These are phyloP conservation scores for Anthostomella pinea DNA, from an alignment of 2,329 filamentous ascomycete genomes.

Conservation along the genomic window DNA sequence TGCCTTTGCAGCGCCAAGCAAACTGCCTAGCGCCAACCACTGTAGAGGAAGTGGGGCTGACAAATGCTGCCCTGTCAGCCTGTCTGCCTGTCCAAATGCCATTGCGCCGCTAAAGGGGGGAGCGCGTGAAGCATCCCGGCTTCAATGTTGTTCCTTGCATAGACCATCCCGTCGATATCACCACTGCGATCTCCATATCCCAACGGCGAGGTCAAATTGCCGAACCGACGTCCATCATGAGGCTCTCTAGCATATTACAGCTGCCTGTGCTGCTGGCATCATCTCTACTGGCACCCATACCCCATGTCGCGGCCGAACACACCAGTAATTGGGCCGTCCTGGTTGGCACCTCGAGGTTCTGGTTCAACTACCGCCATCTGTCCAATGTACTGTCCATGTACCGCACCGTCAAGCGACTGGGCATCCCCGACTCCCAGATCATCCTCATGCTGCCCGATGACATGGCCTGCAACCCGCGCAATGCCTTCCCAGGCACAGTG, in stretches of 20 bases:
- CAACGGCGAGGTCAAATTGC: too few species aligned
- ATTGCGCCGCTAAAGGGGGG: too few species aligned
- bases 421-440: conserved; percentile 97
- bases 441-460: conserved; percentile 99
- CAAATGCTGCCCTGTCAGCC: too few species aligned
- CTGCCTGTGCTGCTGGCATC: conserved; percentile 48
- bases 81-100: too few species aligned
- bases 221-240: conserved; percentile 43
- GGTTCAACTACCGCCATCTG: conserved; percentile 99
- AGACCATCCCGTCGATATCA: too few species aligned
- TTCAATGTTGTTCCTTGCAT: too few species aligned
- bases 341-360: conserved; percentile 97
- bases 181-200: too few species aligned
- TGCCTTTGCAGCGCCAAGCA: too few species aligned
- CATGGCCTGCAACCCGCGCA: conserved; percentile 98
- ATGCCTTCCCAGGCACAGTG: conserved; percentile 94
- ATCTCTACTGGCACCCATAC: conserved; percentile 42
- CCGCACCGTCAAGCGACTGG: conserved; percentile 94
- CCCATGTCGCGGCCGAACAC: conserved; percentile 64
- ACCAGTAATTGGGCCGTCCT: conserved; percentile 99
- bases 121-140: too few species aligned
- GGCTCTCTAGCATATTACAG: conserved; percentile 42
- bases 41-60: too few species aligned
- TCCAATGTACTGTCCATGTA: conserved; percentile 97
- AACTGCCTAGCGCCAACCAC: too few species aligned